phyloP scores from a whole-genome alignment of 139 green algal genomes.

The Edaphochlamys debaryana region DNA sequence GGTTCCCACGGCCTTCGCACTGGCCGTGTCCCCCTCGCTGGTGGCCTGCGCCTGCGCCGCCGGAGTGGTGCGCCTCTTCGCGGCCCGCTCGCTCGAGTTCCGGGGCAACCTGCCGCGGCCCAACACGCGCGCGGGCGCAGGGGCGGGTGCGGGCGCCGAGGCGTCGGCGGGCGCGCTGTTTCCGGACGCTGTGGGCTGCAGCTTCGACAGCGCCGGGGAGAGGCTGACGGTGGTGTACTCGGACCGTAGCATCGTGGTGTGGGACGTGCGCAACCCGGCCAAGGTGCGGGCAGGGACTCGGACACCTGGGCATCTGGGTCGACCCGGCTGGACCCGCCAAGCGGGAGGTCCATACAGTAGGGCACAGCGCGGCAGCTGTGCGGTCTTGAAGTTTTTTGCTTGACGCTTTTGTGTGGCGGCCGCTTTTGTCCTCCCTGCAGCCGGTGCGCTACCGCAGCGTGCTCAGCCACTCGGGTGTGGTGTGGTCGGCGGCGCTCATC shows the following conservation, averaged over 20 bases:
- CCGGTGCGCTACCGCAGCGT: slow-evolving; percentile 43
- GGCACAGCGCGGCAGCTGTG: no score
- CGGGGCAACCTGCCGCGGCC: slow-evolving; percentile 43
- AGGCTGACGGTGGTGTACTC: slow-evolving; percentile 63
- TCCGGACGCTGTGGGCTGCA: slow-evolving; percentile 50
- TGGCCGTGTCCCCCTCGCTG: slow-evolving; percentile 46
- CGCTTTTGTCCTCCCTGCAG: background rate
- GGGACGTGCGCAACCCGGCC: slow-evolving; percentile 50
- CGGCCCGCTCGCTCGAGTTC: slow-evolving; percentile 47
- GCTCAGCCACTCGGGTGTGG: slow-evolving; percentile 52
- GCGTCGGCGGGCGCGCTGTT: slow-evolving; percentile 24
- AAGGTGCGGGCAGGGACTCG: slow-evolving; percentile 12
- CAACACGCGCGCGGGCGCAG: no score
- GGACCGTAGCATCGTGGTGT: slow-evolving; percentile 56
- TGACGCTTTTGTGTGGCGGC: no score
- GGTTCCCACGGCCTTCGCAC: slow-evolving; percentile 46
- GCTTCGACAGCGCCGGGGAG: slow-evolving; percentile 44
- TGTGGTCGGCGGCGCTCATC: slow-evolving; percentile 54
- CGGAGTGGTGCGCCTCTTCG: slow-evolving; percentile 65
- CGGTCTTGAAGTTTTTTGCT: no score
- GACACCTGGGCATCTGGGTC: background rate
- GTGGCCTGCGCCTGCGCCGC: slow-evolving; percentile 57
- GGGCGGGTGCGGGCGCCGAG: background rate
- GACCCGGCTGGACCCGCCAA: no score
- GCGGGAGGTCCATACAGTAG: no score